These are phyloP conservation scores for Adiantum capillusveneris DNA, from an alignment of 75 land plant genomes.

Conservation along the genomic window DNA sequence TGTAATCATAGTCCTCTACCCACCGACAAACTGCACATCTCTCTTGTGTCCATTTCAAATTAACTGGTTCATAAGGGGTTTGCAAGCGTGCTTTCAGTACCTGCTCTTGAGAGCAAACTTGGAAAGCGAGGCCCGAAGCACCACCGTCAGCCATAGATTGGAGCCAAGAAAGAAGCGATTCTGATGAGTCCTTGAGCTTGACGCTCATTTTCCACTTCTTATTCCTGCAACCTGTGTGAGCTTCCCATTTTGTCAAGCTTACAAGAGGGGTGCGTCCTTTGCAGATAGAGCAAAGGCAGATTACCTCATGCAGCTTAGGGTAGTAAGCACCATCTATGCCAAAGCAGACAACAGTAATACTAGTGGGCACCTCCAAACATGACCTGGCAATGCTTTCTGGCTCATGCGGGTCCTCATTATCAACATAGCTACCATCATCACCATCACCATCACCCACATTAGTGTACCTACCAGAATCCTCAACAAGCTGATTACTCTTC, in stretches of 20 bases:
- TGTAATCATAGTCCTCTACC: slow-evolving; percentile 96
- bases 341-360: slow-evolving; percentile 53
- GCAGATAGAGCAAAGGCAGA: neutral
- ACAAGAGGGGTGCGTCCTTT: neutral
- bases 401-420: neutral
- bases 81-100: neutral
- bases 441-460: too few relatives aligned
- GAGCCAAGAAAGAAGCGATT: slow-evolving; percentile 55
- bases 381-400: neutral
- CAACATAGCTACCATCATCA: neutral
- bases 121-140: neutral
- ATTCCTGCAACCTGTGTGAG: slow-evolving; percentile 68
- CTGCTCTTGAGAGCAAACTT: neutral
- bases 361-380: slow-evolving; percentile 23
- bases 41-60: slow-evolving; percentile 82
- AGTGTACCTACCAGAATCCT: too few relatives aligned
- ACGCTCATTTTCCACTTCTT: slow-evolving; percentile 87
- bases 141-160: neutral
- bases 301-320: slow-evolving; percentile 60
- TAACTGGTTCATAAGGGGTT: slow-evolving; percentile 53
- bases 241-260: slow-evolving; percentile 67
- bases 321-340: slow-evolving; percentile 71
- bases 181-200: slow-evolving; percentile 37
- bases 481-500: too few relatives aligned
- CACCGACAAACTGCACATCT: slow-evolving; percentile 93